Base-by-base conservation (phyloP, 2,329 filamentous ascomycete genomes). In the Beauveria sp. region DNA sequence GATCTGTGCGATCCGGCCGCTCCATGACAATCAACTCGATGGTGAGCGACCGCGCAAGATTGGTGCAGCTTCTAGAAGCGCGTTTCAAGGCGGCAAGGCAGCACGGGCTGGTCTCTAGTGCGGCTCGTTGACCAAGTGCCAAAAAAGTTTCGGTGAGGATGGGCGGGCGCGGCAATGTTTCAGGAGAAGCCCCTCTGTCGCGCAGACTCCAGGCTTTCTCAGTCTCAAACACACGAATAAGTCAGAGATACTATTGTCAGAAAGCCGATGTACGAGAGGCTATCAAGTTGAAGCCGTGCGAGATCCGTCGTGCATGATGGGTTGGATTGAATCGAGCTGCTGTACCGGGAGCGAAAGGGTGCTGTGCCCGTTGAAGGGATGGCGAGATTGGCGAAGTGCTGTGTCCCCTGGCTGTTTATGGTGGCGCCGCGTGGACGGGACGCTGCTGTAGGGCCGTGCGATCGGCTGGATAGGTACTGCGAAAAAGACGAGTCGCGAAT, bases 11-110 rank as follows among this genome's bases (percentile, higher is more conserved):
- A 51, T 61, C 73, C 64, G 67, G 66, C 65, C 71, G 70, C 63
- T 75, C 72, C 73, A 75, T 75, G 64, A 14, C 58, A 34, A 46
- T 59, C 57, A 45, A 45, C 46, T 59, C 34, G 49, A 54, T 60
- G 40, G 64, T 63, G 65, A 64, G 64, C 63, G 63, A 63, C 56
- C 58, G 64, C 65, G 63, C 64, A 64, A 61, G 65, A 56, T 56
- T 52, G 61, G 61, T 56, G 63, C 62, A 58, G 59, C 62, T 63
- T 51, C 63, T 46, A 46, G 67, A 66, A 66, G 63, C 65, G 66
- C 63, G 24, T 51, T 57, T 62, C 52, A 58, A 55, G 59, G 61
- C 56, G 43, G 43, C 45, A 55, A 22, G 9, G 55, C 46, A 26
- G 58, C 47, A 42, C 58, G 50, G 26, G 16, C 8, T 26, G 50